Evolutionary conservation across 495 filamentous ascomycete species (phyloP), one percentile per base, ranked within the genome.

Genomic region (Cetradonia linearis): DNA sequence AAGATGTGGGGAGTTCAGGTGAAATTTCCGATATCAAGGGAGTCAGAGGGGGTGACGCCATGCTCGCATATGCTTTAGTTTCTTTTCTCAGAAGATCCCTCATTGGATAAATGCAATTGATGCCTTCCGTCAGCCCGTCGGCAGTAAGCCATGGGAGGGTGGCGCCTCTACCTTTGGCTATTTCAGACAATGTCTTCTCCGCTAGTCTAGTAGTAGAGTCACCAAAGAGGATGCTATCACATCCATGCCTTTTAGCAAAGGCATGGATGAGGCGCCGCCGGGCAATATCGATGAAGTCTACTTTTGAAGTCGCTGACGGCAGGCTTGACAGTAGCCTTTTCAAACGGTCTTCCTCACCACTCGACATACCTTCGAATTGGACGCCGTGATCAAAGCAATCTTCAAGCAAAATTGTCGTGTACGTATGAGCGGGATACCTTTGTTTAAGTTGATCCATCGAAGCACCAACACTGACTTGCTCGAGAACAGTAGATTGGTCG

Each of bases 161-260:
- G 61, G 85, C 86, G 0, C 91, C 93, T 5, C 93, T 79, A 0
- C 93, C 93, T 72, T 96, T 96, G 7, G 94, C 90, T 4, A 90
- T 88, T 69, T 91, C 87, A 1, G 88, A 76, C 3, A 98, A 82
- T 5, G 89, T 88, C 64, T 87, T 86, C 65, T 92, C 87, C 5
- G 93, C 92, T 27, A 98, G 80, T 13, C 86, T 79, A 9, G 89
- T 96, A 11, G 94, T 94, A 49, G 83, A 89, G 73, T 93, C 83
- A 18, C 89, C 92, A 73, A 92, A 87, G 0, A 96, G 68, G 30
- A 97, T 78, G 23, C 80, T 78, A 58, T 84, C 78, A 68, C 86
- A 92, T n/a, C 65, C 70, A 28, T 76, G 65, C 2, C 69, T 66
- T 55, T 80, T 77, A 18, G 89, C 88, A 47, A 81, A 76, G 13